These are phyloP conservation scores for Adansonia gregorii DNA, from an alignment of 441 rosid species.

Conservation along the genomic window DNA sequence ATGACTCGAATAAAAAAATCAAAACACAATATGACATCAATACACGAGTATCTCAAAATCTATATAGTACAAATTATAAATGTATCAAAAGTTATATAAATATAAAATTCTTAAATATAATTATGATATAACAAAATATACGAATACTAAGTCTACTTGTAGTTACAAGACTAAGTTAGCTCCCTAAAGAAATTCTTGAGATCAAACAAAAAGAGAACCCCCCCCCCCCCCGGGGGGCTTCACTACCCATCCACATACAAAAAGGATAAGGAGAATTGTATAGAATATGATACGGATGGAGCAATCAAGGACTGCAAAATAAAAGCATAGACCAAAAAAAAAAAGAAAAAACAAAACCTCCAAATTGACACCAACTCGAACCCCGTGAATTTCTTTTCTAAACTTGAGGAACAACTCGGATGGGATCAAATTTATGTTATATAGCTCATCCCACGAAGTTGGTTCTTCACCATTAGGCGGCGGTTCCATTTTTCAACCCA, in stretches of 20 bases:
- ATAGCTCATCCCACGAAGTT: conserved; percentile 84
- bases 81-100: too few species aligned
- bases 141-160: too few species aligned
- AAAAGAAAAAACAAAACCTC: conserved; percentile 48
- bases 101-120: too few species aligned
- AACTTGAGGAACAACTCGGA: conserved; percentile 84
- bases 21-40: too few species aligned
- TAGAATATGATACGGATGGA: not conserved
- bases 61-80: too few species aligned
- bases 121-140: too few species aligned
- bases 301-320: not conserved
- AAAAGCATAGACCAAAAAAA: not conserved
- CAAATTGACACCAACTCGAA: conserved; percentile 86
- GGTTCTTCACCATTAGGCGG: conserved; percentile 60
- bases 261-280: not conserved
- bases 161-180: not conserved
- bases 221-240: too few species aligned
- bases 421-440: conserved; percentile 71
- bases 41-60: too few species aligned
- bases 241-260: not conserved
- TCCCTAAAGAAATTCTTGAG: not conserved
- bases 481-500: conserved; percentile 47
- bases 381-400: conserved; percentile 81
- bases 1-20: too few species aligned
- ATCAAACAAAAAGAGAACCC: not conserved